A percentile compares a stretch with the other conserved stretches of the same genome.
Conservation (phyloP, 129 eudicot species). For the Flaveria robusta region DNA sequence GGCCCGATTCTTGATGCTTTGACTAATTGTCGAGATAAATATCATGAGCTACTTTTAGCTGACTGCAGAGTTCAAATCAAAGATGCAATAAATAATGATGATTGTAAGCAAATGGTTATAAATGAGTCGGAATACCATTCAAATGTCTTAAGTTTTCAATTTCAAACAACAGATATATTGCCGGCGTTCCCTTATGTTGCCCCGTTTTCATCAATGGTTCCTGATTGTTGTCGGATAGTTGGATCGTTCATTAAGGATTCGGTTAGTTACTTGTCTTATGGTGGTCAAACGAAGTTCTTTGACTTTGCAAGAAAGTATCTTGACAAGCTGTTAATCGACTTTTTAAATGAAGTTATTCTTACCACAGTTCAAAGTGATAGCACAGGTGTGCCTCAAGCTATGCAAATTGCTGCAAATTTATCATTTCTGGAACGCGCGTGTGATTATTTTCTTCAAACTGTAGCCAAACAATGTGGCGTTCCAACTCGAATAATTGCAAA, state of each 20-base stretch:
- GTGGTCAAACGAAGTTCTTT: constrained; percentile 69
- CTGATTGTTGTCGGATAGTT: constrained; percentile 76
- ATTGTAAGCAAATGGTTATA: constrained; percentile 76
- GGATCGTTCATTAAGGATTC: constrained; percentile 78
- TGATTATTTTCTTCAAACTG: constrained; percentile 81
- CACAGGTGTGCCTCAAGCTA: constrained; percentile 74
- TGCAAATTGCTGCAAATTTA: constrained; percentile 87
- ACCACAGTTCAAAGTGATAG: constrained; percentile 48
- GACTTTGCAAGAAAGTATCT: constrained; percentile 71
- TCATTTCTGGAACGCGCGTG: constrained; percentile 74
- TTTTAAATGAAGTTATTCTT: constrained; percentile 63
- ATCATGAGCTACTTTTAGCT: constrained; percentile 72
- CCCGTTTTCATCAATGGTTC: constrained; percentile 91
- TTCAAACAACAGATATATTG: constrained; percentile 77
- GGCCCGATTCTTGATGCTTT: constrained; percentile 59
- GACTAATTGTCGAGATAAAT: constrained; percentile 68
- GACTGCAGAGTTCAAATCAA: constrained; percentile 69
- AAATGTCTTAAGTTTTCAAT: constrained; percentile 66
- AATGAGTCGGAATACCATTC: constrained; percentile 88
- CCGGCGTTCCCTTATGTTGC: constrained; percentile 96
- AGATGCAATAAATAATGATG: constrained; percentile 57
- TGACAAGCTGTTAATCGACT: constrained; percentile 78
- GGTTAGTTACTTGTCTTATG: constrained; percentile 77
- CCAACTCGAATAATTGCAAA: constrained; percentile 64
- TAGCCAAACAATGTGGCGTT: constrained; percentile 80